phyloP scores from a whole-genome alignment of 176 grass and related monocot genomes.

The Aegilops umbellulata region DNA sequence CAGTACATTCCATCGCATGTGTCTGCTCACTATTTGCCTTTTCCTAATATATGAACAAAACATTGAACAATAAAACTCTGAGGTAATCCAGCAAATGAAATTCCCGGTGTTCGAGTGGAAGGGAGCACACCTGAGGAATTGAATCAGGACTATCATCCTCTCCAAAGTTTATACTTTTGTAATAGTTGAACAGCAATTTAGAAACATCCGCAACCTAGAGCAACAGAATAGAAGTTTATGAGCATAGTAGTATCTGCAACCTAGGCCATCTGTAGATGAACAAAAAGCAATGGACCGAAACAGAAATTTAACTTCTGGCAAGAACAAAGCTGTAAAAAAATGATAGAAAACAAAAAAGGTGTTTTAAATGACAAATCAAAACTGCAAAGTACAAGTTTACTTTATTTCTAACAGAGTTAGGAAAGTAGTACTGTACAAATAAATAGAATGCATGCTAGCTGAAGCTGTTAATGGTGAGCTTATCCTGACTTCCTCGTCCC shows the following conservation, averaged over 20 bases:
- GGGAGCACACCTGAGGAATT: conserved; percentile 31
- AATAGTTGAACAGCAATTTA: conserved; percentile 53
- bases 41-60: conserved; percentile 22
- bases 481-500: neutral
- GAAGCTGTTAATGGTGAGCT: neutral
- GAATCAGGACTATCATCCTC: conserved; percentile 37
- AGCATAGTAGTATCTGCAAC: neutral
- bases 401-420: conserved; percentile 18
- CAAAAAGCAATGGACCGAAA: neutral
- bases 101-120: neutral
- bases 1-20: neutral
- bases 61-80: neutral
- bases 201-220: conserved; percentile 73
- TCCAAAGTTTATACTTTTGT: conserved; percentile 60
- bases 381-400: neutral
- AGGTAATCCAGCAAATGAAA: neutral
- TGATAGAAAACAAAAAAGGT: conserved; percentile 2
- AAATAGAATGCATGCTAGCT: neutral
- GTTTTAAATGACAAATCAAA: neutral
- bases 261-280: conserved; percentile 9
- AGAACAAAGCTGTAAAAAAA: neutral
- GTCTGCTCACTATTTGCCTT: conserved; percentile 18
- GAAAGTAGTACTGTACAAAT: neutral
- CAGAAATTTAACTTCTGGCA: neutral
- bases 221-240: conserved; percentile 23